Evolutionary conservation across 1,284 basidiomycete species (phyloP).

Genomic region (Apiotrichum siamense): DNA sequence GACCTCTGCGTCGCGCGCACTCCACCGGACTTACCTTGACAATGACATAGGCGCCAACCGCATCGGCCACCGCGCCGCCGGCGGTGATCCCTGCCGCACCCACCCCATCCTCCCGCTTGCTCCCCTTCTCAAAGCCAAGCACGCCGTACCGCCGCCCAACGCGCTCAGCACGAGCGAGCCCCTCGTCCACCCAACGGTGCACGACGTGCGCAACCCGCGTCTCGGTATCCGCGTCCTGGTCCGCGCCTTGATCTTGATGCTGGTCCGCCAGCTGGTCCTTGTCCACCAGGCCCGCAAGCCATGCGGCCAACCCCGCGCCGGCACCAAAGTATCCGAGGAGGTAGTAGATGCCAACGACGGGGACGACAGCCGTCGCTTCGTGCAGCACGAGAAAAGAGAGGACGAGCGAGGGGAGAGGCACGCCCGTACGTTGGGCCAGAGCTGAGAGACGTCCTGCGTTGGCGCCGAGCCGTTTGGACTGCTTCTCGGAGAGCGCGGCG

Average conservation of each 20-base stretch:
- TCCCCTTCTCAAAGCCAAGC: conserved; percentile 65
- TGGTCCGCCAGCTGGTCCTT: neutral
- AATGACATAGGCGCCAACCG: conserved; percentile 72
- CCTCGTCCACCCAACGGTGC: conserved; percentile 64
- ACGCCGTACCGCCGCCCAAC: conserved; percentile 73
- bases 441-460: conserved; percentile 22
- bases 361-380: conserved; percentile 76
- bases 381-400: conserved; percentile 78
- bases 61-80: conserved; percentile 44
- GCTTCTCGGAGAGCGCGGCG: too few relatives aligned
- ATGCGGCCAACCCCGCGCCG: conserved; percentile 61
- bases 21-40: conserved; percentile 60
- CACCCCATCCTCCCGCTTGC: conserved; percentile 2
- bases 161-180: conserved; percentile 61
- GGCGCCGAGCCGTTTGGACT: too few relatives aligned
- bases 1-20: too few relatives aligned
- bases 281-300: conserved; percentile 17
- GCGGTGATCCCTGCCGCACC: conserved; percentile 12
- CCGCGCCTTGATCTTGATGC: neutral
- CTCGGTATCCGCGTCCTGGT: conserved; percentile 36
- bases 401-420: conserved; percentile 66
- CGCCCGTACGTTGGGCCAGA: conserved; percentile 33
- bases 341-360: conserved; percentile 65
- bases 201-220: conserved; percentile 31
- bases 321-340: conserved; percentile 62